Percentiles rank a stretch among this genome's conserved stretches.
Conservation (phyloP, 1,284 basidiomycete species). For the Leccinum ponderosum region DNA sequence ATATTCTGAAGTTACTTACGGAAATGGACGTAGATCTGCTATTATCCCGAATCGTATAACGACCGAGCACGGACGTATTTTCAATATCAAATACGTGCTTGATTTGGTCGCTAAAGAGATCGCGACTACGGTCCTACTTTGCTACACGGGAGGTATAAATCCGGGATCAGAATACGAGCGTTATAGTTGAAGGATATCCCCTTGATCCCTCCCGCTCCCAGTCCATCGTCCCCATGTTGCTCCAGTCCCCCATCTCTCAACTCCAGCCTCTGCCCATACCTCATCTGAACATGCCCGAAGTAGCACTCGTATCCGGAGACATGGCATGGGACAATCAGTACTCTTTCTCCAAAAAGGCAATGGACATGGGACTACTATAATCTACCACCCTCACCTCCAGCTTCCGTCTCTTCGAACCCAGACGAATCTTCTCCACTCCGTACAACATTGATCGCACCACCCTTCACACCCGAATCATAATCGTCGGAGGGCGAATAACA, state of each 20-base stretch:
- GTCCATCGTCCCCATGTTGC: slow-evolving; percentile 13
- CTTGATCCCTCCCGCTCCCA: slow-evolving; percentile 10
- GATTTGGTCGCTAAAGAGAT: slow-evolving; percentile 35
- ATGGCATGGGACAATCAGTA: slow-evolving; percentile 46
- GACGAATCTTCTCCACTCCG: slow-evolving; percentile 49
- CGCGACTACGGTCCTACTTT: slow-evolving; percentile 26
- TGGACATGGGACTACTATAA: slow-evolving; percentile 50
- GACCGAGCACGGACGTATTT: slow-evolving; percentile 31
- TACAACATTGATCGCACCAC: slow-evolving; percentile 50
- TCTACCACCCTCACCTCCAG: slow-evolving; percentile 52
- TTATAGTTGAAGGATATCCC: slow-evolving; percentile 21
- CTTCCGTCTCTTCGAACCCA: slow-evolving; percentile 43
- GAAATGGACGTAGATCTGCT: slow-evolving; percentile 32
- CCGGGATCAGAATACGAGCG: slow-evolving; percentile 22
- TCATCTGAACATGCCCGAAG: slow-evolving; percentile 55
- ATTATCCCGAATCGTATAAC: slow-evolving; percentile 27
- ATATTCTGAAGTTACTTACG: slow-evolving; percentile 16
- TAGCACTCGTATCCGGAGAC: slow-evolving; percentile 48
- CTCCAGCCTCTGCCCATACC: slow-evolving; percentile 50
- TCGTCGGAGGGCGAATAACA: slow-evolving; percentile 47
- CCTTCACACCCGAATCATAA: slow-evolving; percentile 44
- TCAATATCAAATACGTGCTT: slow-evolving; percentile 36
- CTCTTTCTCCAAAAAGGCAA: slow-evolving; percentile 38
- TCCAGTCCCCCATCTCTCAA: slow-evolving; percentile 30
- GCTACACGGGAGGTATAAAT: slow-evolving; percentile 35